These are phyloP conservation scores for Medicago ruthenica DNA, from an alignment of 306 rosid species.

Conservation along the genomic window DNA sequence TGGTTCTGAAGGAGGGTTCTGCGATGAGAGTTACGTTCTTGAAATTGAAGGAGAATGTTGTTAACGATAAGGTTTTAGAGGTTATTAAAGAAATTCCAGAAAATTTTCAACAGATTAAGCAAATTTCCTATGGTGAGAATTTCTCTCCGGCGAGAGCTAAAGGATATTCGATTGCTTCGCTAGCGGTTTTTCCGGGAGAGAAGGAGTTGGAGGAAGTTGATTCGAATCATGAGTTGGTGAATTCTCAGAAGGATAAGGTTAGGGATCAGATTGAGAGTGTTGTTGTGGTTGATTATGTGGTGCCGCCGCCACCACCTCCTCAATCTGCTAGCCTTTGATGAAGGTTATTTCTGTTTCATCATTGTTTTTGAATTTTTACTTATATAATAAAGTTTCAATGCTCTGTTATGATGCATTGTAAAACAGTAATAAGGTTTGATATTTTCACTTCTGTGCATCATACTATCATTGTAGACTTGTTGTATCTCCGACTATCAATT, in stretches of 20 bases:
- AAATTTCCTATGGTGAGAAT: constrained; percentile 72
- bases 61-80: constrained; percentile 53
- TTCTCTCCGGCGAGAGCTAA: constrained; percentile 92
- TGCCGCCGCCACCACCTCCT: constrained; percentile 52
- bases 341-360: constrained; percentile 19
- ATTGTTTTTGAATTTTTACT: constrained; percentile 3
- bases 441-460: neutral
- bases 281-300: constrained; percentile 67
- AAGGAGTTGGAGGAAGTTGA: constrained; percentile 62
- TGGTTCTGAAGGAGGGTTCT: constrained; percentile 56
- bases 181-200: constrained; percentile 59
- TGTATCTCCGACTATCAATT: neutral
- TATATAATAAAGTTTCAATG: neutral
- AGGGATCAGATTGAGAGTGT: constrained; percentile 68
- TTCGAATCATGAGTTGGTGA: constrained; percentile 56
- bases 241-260: constrained; percentile 72
- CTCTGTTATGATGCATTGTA: neutral
- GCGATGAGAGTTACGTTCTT: constrained; percentile 65
- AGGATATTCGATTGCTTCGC: constrained; percentile 80
- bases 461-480: neutral
- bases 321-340: constrained; percentile 63
- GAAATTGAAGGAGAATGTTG: constrained; percentile 71
- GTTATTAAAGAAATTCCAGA: constrained; percentile 62
- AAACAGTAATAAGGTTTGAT: neutral
- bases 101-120: constrained; percentile 56